Evolutionary conservation across 371 early-diverging fungal genomes (phyloP).

Genomic region (Zychaea mexicana): DNA sequence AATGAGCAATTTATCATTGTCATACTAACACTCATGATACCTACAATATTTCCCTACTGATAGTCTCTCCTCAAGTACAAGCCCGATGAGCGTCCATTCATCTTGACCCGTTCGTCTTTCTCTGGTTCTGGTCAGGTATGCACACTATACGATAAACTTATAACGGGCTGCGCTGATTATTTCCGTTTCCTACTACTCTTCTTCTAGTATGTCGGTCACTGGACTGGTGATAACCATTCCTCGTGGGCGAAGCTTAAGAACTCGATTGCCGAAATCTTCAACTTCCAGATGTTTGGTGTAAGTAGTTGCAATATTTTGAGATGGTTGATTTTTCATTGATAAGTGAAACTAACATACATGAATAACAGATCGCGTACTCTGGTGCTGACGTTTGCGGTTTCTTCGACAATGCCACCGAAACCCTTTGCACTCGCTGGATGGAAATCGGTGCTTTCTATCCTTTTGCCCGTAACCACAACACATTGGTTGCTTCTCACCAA

Average conservation of each 20-base stretch:
- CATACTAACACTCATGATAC: too few relatives aligned
- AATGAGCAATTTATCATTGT: too few relatives aligned
- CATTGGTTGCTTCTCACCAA: slow-evolving; percentile 23
- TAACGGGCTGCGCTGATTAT: not conserved
- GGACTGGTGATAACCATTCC: slow-evolving; percentile 60
- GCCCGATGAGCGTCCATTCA: slow-evolving; percentile 62
- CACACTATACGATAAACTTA: slow-evolving; percentile 51
- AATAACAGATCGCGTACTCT: slow-evolving; percentile 53
- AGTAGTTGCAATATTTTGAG: too few relatives aligned
- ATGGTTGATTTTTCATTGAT: too few relatives aligned
- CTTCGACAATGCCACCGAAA: slow-evolving; percentile 53
- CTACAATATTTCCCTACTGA: too few relatives aligned
- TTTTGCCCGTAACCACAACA: slow-evolving; percentile 74
- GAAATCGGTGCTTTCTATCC: slow-evolving; percentile 77
- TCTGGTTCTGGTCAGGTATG: slow-evolving; percentile 64
- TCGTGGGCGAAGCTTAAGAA: slow-evolving; percentile 54
- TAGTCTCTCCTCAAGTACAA: slow-evolving; percentile 20
- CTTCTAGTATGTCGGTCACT: slow-evolving; percentile 8
- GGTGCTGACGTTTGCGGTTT: slow-evolving; percentile 81
- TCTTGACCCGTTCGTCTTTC: slow-evolving; percentile 72
- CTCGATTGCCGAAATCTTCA: slow-evolving; percentile 63
- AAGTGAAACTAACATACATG: too few relatives aligned
- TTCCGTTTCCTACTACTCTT: not conserved
- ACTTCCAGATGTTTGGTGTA: slow-evolving; percentile 72
- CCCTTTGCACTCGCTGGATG: slow-evolving; percentile 71